Evolutionary conservation across 345 rosid genomes (phyloP).

Genomic region (Gossypium sturtianum): DNA sequence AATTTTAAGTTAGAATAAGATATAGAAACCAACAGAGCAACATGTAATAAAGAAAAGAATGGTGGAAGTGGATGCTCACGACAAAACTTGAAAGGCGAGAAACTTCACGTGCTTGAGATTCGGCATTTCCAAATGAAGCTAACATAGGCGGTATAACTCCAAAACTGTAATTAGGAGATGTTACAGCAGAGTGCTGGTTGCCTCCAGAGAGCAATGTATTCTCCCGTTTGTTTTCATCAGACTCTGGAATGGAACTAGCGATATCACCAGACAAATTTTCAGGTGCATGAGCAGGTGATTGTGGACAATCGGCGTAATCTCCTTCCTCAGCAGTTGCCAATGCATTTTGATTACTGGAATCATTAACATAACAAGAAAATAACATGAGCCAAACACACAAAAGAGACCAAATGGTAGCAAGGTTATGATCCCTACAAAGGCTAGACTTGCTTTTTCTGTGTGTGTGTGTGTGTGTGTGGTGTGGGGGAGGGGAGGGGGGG

Average conservation of each 20-base stretch:
- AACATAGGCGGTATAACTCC: slow-evolving; percentile 62
- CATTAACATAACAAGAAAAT: background rate
- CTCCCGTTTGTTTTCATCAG: slow-evolving; percentile 58
- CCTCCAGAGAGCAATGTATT: slow-evolving; percentile 40
- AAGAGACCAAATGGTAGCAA: background rate
- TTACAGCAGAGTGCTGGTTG: slow-evolving; percentile 49
- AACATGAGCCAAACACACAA: background rate
- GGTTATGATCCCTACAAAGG: background rate
- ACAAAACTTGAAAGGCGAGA: slow-evolving; percentile 73
- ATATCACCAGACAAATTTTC: slow-evolving; percentile 53
- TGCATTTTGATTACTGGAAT: slow-evolving; percentile 42
- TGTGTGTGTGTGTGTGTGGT: too few relatives aligned
- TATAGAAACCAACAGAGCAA: background rate
- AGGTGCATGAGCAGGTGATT: slow-evolving; percentile 40
- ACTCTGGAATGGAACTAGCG: slow-evolving; percentile 41
- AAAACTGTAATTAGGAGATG: slow-evolving; percentile 48
- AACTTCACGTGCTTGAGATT: slow-evolving; percentile 70
- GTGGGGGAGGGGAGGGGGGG: background rate
- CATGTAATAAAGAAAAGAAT: slow-evolving; percentile 7
- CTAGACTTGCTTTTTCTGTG: background rate
- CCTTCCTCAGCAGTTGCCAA: slow-evolving; percentile 45
- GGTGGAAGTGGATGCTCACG: slow-evolving; percentile 38
- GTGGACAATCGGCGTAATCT: slow-evolving; percentile 38
- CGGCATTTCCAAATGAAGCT: slow-evolving; percentile 63
- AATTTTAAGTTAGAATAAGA: background rate